Evolutionary conservation across 768 basidiomycete genomes (phyloP).

Genomic region (Boletellus ananas): DNA sequence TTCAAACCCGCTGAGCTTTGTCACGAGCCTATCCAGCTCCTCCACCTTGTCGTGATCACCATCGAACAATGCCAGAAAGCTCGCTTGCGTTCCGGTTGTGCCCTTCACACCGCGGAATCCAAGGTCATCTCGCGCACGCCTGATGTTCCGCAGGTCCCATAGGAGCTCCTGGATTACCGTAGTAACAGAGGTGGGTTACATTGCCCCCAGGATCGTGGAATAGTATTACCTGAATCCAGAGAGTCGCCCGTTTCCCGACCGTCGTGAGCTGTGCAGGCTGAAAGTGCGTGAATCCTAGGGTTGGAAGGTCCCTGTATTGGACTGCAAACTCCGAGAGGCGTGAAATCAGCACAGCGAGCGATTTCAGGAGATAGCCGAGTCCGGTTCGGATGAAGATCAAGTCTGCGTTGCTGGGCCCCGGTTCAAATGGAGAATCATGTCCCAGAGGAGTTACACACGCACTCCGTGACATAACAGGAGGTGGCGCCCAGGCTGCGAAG

Average conservation of each 20-base stretch:
- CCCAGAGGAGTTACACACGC: constrained; percentile 27
- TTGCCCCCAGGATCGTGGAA: not conserved
- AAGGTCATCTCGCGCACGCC: constrained; percentile 83
- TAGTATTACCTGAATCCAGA: constrained; percentile 83
- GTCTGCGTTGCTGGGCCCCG: constrained; percentile 80
- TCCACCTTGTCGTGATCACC: constrained; percentile 96
- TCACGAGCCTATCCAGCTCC: constrained; percentile 82
- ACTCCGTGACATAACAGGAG: constrained; percentile 99
- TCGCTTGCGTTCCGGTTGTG: constrained; percentile 98
- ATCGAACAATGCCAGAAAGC: constrained; percentile 90
- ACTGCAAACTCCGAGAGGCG: constrained; percentile 82
- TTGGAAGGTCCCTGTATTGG: constrained; percentile 84
- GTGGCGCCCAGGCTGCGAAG: constrained; percentile 81
- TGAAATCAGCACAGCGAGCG: constrained; percentile 87
- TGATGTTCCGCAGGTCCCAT: constrained; percentile 94
- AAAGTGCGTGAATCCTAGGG: constrained; percentile 97
- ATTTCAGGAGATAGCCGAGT: constrained; percentile 77
- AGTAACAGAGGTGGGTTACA: not conserved
- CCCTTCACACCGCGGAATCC: constrained; percentile 99
- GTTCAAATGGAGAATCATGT: constrained; percentile 9
- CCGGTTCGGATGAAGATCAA: constrained; percentile 93
- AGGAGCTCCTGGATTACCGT: constrained; percentile 64
- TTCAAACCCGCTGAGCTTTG: constrained; percentile 85
- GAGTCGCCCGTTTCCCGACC: constrained; percentile 92
- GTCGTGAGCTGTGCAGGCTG: constrained; percentile 98